Base-by-base conservation (phyloP, 192 early-diverging fungal species). In the Anaeromyces robustus region DNA sequence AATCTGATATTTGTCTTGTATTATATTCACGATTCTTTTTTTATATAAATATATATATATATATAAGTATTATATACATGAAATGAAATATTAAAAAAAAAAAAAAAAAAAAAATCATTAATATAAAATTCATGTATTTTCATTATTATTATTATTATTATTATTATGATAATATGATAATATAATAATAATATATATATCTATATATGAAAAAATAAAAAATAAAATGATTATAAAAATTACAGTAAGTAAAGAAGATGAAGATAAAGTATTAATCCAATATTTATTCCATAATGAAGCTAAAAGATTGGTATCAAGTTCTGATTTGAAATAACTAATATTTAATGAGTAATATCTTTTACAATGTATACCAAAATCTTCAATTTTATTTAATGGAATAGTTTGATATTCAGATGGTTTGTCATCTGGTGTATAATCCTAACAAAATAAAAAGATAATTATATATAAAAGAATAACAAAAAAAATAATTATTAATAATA, bases 221-320 rank as follows among this genome's bases (percentile, higher is more conserved):
- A 86, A 85, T 12, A 41, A 11, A 37, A 85, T 2, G 2, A 29
- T 30, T 82, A 29, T 77, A 81, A 86, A 17, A 52, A 68, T 29
- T 91, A 92, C 94, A 77, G 94, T 92, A 26, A 97, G 86, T 29
- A 99, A 87, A 22, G 96, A 92, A 13, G 96, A 96, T 84, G 96
- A 95, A 26, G 96, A 94, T 30, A 99, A 87, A 12, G 97, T 98
- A 84, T 94, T 94, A 31, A 97, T 92, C 97, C 97, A 99, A 86
- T 99, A 97, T 86, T 97, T 97, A 81, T 96, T 93, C 97, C 97
- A 99, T 83, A 99, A 89, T 80, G 92, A 87, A 82, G 97, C 96
- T 78, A 99, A 86, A 77, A 99, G 87, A 34, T 92, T 88, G 13
- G 89, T 89, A 84, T 99, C 97, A 29, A 97, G 84, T 26, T 89